These are phyloP conservation scores for Silene latifolia DNA, from an alignment of 148 eudicot species.

Conservation along the genomic window DNA sequence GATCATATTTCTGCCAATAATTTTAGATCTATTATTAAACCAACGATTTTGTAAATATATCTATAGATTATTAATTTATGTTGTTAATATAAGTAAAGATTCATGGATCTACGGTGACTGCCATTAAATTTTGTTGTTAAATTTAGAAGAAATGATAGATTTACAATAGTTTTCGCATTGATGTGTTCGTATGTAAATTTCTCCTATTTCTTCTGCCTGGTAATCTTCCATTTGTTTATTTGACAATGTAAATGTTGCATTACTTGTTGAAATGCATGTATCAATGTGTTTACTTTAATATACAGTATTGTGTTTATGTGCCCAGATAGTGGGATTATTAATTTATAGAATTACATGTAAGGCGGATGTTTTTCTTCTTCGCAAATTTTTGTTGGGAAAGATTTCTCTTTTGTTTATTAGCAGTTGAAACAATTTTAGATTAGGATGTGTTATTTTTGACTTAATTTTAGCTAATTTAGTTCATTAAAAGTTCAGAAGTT, in stretches of 20 bases:
- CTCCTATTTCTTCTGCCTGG: background rate
- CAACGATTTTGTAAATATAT: too few relatives aligned
- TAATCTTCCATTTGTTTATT: background rate
- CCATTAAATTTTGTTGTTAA: too few relatives aligned
- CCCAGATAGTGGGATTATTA: background rate
- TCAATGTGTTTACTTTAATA: background rate
- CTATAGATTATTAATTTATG: too few relatives aligned
- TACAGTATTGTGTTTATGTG: background rate
- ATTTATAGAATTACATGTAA: background rate
- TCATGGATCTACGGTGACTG: too few relatives aligned
- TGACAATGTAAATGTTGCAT: background rate
- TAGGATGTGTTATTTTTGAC: background rate
- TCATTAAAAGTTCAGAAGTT: background rate
- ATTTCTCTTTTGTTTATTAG: background rate
- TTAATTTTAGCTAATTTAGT: background rate
- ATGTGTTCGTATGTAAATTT: too few relatives aligned
- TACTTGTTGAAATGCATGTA: slow-evolving; percentile 11
- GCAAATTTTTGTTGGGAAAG: too few relatives aligned
- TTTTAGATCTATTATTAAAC: too few relatives aligned
- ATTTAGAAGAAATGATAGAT: too few relatives aligned
- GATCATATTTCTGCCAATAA: too few relatives aligned
- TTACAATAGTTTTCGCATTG: too few relatives aligned
- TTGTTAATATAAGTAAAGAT: too few relatives aligned
- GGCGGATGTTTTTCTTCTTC: background rate
- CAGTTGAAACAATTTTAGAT: slow-evolving; percentile 1